phyloP scores from a whole-genome alignment of 192 early-diverging fungal genomes.

The Coemansia nantahalensis region DNA sequence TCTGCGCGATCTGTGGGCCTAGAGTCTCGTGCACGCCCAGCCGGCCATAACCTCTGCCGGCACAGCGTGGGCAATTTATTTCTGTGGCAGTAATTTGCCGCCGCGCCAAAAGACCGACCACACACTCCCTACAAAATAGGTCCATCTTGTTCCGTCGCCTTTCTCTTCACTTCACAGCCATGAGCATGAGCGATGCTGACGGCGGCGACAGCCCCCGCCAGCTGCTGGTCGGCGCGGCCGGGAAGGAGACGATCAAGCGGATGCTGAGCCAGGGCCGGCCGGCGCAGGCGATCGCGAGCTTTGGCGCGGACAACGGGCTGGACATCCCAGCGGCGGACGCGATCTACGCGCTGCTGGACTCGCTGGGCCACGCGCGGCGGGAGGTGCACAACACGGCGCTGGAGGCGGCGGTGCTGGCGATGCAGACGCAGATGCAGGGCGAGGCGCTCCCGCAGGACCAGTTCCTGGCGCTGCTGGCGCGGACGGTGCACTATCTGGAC shows the following conservation, averaged over 20 bases:
- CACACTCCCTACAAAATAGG: no score
- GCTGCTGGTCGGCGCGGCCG: conserved; percentile 9
- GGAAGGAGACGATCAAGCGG: conserved; percentile 37
- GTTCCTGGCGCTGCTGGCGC: conserved; percentile 15
- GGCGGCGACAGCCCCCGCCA: no score
- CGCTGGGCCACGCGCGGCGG: conserved; percentile 26
- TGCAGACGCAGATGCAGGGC: conserved; percentile 23
- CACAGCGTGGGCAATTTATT: no score
- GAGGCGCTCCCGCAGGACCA: conserved; percentile 20
- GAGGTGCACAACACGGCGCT: conserved; percentile 29
- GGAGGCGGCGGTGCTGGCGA: conserved; percentile 13
- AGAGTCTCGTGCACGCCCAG: background rate
- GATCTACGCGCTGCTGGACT: conserved; percentile 37
- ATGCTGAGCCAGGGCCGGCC: conserved; percentile 38
- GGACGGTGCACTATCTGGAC: conserved; percentile 23
- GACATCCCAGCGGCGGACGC: conserved; percentile 35
- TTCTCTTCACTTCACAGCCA: no score
- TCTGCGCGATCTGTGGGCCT: conserved; percentile 50
- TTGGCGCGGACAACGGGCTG: conserved; percentile 20
- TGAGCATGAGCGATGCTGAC: no score
- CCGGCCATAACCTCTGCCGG: no score
- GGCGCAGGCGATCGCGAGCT: conserved; percentile 23
- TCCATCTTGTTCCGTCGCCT: no score
- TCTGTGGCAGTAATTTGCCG: no score
- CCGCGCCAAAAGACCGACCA: no score